phyloP scores from a whole-genome alignment of 805 yeast species.

The Saturnispora gosingensis region DNA sequence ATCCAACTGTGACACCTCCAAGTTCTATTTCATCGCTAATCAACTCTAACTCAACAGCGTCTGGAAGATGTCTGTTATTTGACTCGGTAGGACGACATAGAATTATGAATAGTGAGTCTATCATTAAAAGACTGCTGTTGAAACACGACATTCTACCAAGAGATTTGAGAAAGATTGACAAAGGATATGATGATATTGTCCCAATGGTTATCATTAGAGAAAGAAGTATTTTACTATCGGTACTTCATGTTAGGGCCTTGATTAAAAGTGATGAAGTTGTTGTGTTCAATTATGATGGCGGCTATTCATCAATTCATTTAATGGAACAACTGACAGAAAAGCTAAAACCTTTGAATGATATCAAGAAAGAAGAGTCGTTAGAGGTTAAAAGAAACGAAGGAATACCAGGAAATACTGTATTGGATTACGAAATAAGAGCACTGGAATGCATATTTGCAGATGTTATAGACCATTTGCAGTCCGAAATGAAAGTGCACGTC shows the following conservation, averaged over 20 bases:
- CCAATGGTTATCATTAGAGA: slow-evolving; percentile 44
- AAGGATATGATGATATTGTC: slow-evolving; percentile 41
- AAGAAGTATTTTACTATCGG: slow-evolving; percentile 37
- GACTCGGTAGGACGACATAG: slow-evolving; percentile 36
- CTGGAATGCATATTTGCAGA: slow-evolving; percentile 78
- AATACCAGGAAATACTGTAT: slow-evolving; percentile 9
- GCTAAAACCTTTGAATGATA: slow-evolving; percentile 28
- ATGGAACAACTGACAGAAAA: slow-evolving; percentile 34
- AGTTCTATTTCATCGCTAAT: slow-evolving; percentile 7
- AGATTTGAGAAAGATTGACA: slow-evolving; percentile 45
- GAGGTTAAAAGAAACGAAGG: not conserved
- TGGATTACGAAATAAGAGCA: slow-evolving; percentile 88
- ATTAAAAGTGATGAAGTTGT: slow-evolving; percentile 44
- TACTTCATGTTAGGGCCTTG: slow-evolving; percentile 42
- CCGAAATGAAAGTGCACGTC: slow-evolving; percentile 80
- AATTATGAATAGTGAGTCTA: slow-evolving; percentile 36
- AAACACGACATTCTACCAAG: slow-evolving; percentile 41
- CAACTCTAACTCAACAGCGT: not conserved
- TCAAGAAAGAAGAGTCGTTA: slow-evolving; percentile 12
- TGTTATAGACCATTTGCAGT: slow-evolving; percentile 66
- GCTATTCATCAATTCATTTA: slow-evolving; percentile 37
- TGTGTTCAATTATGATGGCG: slow-evolving; percentile 38
- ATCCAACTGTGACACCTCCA: slow-evolving; percentile 9
- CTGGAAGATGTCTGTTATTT: slow-evolving; percentile 38
- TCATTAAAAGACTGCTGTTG: slow-evolving; percentile 34